Evolutionary conservation across 2,329 filamentous ascomycete species (phyloP).

Genomic region (Sporothrix luriei): DNA sequence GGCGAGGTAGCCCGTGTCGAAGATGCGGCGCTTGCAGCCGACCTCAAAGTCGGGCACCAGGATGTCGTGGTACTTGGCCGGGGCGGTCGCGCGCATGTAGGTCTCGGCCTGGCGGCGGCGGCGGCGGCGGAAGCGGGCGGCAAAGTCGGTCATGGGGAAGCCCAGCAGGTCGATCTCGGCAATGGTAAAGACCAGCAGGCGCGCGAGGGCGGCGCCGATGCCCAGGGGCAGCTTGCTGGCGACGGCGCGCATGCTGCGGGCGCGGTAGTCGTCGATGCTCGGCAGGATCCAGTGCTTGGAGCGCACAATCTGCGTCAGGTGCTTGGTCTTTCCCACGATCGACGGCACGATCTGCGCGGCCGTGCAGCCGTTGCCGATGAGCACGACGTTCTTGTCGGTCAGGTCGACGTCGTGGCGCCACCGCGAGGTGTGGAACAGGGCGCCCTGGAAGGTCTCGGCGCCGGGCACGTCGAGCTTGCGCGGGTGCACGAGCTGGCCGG

Average conservation of each 20-base stretch:
- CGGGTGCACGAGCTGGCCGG: neutral
- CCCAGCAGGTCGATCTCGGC: constrained; percentile 21
- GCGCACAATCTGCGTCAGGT: constrained; percentile 17
- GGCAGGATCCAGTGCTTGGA: constrained; percentile 15
- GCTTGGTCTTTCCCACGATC: constrained; percentile 9
- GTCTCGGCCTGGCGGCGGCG: neutral
- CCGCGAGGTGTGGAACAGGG: neutral
- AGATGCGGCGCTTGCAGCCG: constrained; percentile 21
- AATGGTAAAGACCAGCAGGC: neutral
- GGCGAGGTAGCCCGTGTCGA: constrained; percentile 9
- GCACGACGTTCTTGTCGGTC: neutral
- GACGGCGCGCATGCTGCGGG: neutral
- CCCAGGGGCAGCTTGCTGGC: neutral
- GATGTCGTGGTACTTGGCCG: neutral
- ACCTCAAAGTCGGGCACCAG: constrained; percentile 14
- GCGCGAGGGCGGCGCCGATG: neutral
- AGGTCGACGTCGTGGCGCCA: constrained; percentile 11
- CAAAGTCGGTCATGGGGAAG: constrained; percentile 13
- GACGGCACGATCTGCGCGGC: constrained; percentile 1
- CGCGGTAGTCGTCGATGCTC: neutral
- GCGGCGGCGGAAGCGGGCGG: neutral
- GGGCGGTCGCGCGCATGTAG: neutral
- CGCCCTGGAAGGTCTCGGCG: neutral
- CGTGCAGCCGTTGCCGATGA: constrained; percentile 16
- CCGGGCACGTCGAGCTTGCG: constrained; percentile 3